These are phyloP conservation scores for Hyparrhenia diplandra DNA, from an alignment of 176 grass and related monocot genomes.

Conservation along the genomic window DNA sequence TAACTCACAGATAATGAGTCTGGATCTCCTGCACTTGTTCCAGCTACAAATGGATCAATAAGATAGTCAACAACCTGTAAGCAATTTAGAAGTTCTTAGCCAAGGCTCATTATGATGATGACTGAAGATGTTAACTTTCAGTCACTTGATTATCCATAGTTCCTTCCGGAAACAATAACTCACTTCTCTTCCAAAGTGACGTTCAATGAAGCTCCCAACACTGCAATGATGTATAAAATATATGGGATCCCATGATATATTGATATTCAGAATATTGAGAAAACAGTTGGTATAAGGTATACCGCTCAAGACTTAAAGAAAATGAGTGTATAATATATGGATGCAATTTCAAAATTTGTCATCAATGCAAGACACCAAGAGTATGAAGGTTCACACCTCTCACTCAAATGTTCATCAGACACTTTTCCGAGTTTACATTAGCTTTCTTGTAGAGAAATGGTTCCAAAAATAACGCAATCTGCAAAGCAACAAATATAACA, in stretches of 20 bases:
- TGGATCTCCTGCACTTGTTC: constrained; percentile 89
- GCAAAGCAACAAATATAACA: constrained; percentile 29
- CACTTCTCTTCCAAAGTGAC: constrained; percentile 94
- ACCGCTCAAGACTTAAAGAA: not conserved
- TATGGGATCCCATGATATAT: not conserved
- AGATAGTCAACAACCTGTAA: constrained; percentile 93
- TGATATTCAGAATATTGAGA: not conserved
- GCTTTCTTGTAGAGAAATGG: constrained; percentile 68
- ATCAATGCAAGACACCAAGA: constrained; percentile 22
- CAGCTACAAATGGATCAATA: constrained; percentile 96
- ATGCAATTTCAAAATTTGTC: not conserved
- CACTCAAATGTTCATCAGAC: constrained; percentile 56
- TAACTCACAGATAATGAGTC: constrained; percentile 87
- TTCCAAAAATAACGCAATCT: constrained; percentile 77
- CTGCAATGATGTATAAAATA: constrained; percentile 39
- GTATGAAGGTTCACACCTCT: constrained; percentile 78
- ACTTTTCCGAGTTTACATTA: constrained; percentile 62
- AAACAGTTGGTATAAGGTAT: not conserved
- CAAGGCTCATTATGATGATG: not conserved
- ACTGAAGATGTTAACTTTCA: constrained; percentile 19
- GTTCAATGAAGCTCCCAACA: constrained; percentile 80
- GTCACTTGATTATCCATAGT: constrained; percentile 23
- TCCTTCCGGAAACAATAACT: constrained; percentile 1
- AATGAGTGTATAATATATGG: not conserved
- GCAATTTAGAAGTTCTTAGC: constrained; percentile 15